phyloP scores from a whole-genome alignment of 495 filamentous ascomycete genomes.

The Aspergillus funiculosus region DNA sequence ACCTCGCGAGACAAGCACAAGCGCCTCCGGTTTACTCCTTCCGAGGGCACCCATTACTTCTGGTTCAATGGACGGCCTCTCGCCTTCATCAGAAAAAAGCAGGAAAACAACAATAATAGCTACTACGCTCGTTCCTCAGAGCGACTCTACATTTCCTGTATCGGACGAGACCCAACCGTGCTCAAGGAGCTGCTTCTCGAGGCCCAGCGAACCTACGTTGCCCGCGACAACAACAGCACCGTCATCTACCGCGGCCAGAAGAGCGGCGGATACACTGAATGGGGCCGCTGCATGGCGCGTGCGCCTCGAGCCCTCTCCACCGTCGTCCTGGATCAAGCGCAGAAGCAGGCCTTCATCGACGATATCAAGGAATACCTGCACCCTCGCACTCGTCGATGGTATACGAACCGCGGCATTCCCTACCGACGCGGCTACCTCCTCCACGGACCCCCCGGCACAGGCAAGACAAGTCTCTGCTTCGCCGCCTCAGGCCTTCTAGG shows the following conservation, averaged over 20 bases:
- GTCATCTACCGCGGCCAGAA: slow-evolving; percentile 57
- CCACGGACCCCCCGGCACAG: slow-evolving; percentile 45
- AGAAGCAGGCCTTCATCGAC: slow-evolving; percentile 64
- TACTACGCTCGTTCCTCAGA: slow-evolving; percentile 38
- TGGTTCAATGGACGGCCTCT: slow-evolving; percentile 54
- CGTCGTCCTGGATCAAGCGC: slow-evolving; percentile 68
- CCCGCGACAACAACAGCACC: slow-evolving; percentile 56
- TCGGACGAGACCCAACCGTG: slow-evolving; percentile 60
- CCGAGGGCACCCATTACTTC: slow-evolving; percentile 60
- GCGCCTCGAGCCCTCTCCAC: slow-evolving; percentile 74
- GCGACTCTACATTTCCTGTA: slow-evolving; percentile 56
- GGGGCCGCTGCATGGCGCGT: slow-evolving; percentile 62
- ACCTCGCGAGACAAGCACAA: slow-evolving; percentile 50
- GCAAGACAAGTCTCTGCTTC: slow-evolving; percentile 49
- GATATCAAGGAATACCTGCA: slow-evolving; percentile 90
- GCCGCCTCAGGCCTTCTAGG: slow-evolving; percentile 41
- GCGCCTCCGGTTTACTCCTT: slow-evolving; percentile 56
- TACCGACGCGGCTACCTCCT: slow-evolving; percentile 46
- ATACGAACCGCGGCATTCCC: slow-evolving; percentile 60
- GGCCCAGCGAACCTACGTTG: slow-evolving; percentile 51
- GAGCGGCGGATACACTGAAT: slow-evolving; percentile 40
- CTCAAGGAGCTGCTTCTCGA: slow-evolving; percentile 63
- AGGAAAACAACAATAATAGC: slow-evolving; percentile 23
- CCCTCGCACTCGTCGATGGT: slow-evolving; percentile 67
- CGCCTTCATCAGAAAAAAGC: slow-evolving; percentile 46